Percentiles rank a stretch among this genome's conserved stretches.
These are phyloP conservation scores for Coix lacrymajobi DNA, from an alignment of 176 grass and related monocot genomes.

Conservation along the genomic window DNA sequence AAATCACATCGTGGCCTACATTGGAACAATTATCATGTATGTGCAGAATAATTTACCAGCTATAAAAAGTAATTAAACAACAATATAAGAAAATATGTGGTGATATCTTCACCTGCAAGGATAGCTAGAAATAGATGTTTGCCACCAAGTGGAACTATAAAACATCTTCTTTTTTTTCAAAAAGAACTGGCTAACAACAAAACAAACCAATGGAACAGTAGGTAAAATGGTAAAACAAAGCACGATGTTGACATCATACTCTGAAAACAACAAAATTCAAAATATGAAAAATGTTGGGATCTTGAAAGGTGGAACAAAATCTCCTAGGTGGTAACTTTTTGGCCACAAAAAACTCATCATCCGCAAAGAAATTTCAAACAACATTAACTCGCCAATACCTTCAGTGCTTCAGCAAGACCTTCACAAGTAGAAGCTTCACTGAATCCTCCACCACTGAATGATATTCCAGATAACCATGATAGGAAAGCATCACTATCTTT, in stretches of 20 bases:
- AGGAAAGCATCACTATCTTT: constrained; percentile 75
- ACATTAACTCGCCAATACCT: constrained; percentile 35
- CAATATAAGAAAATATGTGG: background rate
- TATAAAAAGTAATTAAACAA: background rate
- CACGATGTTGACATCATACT: background rate
- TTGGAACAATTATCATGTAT: background rate
- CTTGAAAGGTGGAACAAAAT: background rate
- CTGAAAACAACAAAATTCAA: constrained; percentile 12
- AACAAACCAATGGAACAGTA: background rate
- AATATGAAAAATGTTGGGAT: background rate
- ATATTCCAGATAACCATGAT: constrained; percentile 70
- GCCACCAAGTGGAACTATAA: constrained; percentile 9
- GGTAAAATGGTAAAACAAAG: background rate
- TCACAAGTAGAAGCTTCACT: constrained; percentile 76
- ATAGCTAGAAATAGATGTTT: background rate
- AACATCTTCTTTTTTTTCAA: constrained; percentile 4
- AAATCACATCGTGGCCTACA: constrained; percentile 9
- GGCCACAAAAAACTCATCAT: background rate
- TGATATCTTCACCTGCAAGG: background rate
- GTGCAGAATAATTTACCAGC: background rate
- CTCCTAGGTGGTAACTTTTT: background rate
- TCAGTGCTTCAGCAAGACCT: constrained; percentile 85
- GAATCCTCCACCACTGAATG: constrained; percentile 79
- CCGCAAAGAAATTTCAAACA: background rate
- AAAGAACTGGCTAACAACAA: background rate